Conservation (phyloP, 2,329 filamentous ascomycete genomes). For the Delphinella strobiligena region DNA sequence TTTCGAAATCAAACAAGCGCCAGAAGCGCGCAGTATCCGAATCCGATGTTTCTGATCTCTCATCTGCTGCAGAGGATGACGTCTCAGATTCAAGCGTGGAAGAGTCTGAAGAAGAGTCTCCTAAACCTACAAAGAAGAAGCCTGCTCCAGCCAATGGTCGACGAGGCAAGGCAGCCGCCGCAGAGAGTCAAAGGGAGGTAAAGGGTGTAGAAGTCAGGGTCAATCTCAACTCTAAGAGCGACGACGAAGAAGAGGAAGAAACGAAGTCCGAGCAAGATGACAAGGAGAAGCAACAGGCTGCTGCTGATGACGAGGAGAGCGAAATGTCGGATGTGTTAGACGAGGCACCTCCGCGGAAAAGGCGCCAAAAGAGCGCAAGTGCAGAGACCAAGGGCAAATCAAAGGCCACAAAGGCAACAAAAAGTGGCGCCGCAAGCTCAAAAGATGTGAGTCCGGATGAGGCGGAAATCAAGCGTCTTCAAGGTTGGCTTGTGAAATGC, state of each 20-base stretch:
- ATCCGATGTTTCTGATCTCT: slow-evolving; percentile 7
- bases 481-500: slow-evolving; percentile 78
- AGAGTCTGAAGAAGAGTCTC: slow-evolving; percentile 5
- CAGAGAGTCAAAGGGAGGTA: slow-evolving; percentile 1
- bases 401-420: slow-evolving; percentile 26
- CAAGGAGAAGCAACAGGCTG: slow-evolving; percentile 8
- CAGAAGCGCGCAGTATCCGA: slow-evolving; percentile 6
- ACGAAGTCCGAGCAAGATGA: slow-evolving; percentile 6
- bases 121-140: not conserved
- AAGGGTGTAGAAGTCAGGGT: slow-evolving; percentile 1
- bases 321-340: slow-evolving; percentile 70
- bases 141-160: not conserved
- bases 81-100: slow-evolving; percentile 5
- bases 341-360: slow-evolving; percentile 52
- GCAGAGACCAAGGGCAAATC: slow-evolving; percentile 19
- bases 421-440: slow-evolving; percentile 20
- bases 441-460: slow-evolving; percentile 46
- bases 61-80: slow-evolving; percentile 4
- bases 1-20: slow-evolving; percentile 1
- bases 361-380: slow-evolving; percentile 25
- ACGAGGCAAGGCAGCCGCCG: not conserved
- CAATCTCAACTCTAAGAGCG: not conserved
- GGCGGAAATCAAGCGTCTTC: slow-evolving; percentile 75
- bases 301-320: slow-evolving; percentile 31
- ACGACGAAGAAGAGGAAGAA: slow-evolving; percentile 9